Base-by-base conservation (phyloP, 768 basidiomycete species). In the Peribolospora baueri region DNA sequence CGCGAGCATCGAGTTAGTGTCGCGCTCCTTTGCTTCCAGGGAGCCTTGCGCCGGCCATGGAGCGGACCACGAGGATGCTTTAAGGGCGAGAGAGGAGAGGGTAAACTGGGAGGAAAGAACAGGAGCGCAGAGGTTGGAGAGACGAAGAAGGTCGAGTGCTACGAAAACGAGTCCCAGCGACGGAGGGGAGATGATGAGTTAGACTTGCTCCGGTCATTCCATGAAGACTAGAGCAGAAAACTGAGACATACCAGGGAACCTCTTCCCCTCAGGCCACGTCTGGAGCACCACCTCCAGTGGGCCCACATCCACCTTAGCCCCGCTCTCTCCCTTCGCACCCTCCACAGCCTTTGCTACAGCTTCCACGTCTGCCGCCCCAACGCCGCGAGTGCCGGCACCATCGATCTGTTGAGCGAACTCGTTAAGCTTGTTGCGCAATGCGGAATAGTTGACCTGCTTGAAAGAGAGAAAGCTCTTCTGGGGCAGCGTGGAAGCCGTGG, bases 91-190 rank as follows among this genome's bases (percentile, higher is more conserved):
- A 64, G 82, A 78, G 73, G 59, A 49, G 65, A 71, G 1, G 73
- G 60, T 60, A 60, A 4, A 66, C 59, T 3, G 72, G 68, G 56
- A 79, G 73, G 2, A 74, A 69, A 5, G 74, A 71, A 0, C 79
- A 75, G 51, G 73, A 75, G 63, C 74, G 80, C 2, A 76, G 82
- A 14, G 77, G 1, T 25, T 70, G 11, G 91, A 66, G 45, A 91
- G 71, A 46, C 93, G 79, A 52, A 77, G 73, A 9, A 95, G 74
- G 63, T 97, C 91, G 62, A 97, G 77, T 9, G 90, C 85, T 86
- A 59, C 8, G 43, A 56, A 60, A 25, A 25, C 25, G 25, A 25
- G 25, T 25, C 25, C 25, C 25, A 25, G 25, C 25, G 25, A 25
- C 25, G 25, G 25, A 25, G 25, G 25, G 25, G 25, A 25, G 25